These are phyloP conservation scores for Picochlorum costavermella DNA, from an alignment of 139 green algal genomes.

Conservation along the genomic window DNA sequence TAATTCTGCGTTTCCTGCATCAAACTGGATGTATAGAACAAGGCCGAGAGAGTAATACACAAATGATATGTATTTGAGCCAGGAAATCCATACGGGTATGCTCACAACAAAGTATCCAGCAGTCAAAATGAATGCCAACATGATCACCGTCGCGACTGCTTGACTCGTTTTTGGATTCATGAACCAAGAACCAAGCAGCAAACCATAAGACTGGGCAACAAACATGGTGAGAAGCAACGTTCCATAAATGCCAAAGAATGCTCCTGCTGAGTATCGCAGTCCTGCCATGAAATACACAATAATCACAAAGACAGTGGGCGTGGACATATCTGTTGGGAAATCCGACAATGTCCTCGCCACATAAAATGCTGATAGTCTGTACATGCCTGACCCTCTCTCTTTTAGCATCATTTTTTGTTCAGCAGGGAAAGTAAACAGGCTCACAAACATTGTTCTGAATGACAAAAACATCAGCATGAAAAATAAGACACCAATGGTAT, in stretches of 20 bases:
- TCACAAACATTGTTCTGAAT: conserved; percentile 39
- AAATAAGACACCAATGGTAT: conserved; percentile 42
- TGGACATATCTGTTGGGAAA: conserved; percentile 64
- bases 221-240: conserved; percentile 46
- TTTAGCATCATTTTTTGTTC: conserved; percentile 50
- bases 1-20: conserved; percentile 9
- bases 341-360: conserved; percentile 50
- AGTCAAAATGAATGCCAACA: conserved; percentile 39
- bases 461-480: conserved; percentile 48
- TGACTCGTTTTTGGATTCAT: conserved; percentile 57
- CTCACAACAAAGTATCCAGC: conserved; percentile 39
- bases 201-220: conserved; percentile 48
- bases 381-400: conserved; percentile 64
- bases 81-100: conserved; percentile 44
- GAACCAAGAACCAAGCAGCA: conserved; percentile 61
- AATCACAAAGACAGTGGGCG: conserved; percentile 53
- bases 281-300: conserved; percentile 48
- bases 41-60: conserved; percentile 40
- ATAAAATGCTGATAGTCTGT: conserved; percentile 78
- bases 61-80: conserved; percentile 52
- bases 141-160: conserved; percentile 55
- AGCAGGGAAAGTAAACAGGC: conserved; percentile 48
- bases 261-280: conserved; percentile 27
- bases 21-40: conserved; percentile 22
- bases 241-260: conserved; percentile 60